Percentiles rank a stretch among this genome's conserved stretches.
These are phyloP conservation scores for Pharnaceum exiguum DNA, from an alignment of 148 eudicot species.

Conservation along the genomic window DNA sequence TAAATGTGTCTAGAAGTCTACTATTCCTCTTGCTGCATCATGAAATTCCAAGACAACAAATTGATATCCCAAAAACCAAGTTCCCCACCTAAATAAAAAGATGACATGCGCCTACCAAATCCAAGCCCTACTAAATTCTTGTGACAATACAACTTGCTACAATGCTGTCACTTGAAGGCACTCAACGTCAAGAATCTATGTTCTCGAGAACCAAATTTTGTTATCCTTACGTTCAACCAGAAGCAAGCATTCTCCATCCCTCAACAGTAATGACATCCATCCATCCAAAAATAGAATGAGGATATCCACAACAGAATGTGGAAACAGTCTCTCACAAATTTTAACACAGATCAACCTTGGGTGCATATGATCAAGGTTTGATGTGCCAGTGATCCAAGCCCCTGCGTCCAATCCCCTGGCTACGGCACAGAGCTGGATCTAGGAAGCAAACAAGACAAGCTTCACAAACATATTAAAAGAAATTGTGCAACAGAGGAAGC, in stretches of 20 bases:
- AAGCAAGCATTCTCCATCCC: no score
- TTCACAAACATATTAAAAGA: slow-evolving; percentile 45
- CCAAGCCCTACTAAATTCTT: slow-evolving; percentile 21
- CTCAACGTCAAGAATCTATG: slow-evolving; percentile 14
- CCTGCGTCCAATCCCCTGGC: slow-evolving; percentile 74
- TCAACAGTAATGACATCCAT: slow-evolving; percentile 19
- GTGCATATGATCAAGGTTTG: slow-evolving; percentile 19
- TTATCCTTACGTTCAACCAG: slow-evolving; percentile 29
- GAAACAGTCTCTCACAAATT: no score
- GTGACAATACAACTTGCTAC: slow-evolving; percentile 9
- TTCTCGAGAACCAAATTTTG: slow-evolving; percentile 15
- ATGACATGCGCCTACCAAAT: slow-evolving; percentile 17
- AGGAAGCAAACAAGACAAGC: slow-evolving; percentile 59
- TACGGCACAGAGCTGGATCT: slow-evolving; percentile 62
- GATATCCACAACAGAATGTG: no score
- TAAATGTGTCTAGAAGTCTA: slow-evolving; percentile 10
- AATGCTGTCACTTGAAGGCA: slow-evolving; percentile 4
- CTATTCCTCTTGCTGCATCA: slow-evolving; percentile 6
- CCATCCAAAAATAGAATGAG: no score
- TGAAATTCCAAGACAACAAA: slow-evolving; percentile 18
- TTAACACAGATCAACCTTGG: slow-evolving; percentile 8
- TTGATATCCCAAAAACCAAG: slow-evolving; percentile 22
- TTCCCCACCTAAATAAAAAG: slow-evolving; percentile 14
- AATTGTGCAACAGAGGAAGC: slow-evolving; percentile 17
- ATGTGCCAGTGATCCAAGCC: slow-evolving; percentile 37